Evolutionary conservation across 768 basidiomycete species (phyloP), one percentile per base, ranked within the genome.

Genomic region (Suillus fuscotomentosus): DNA sequence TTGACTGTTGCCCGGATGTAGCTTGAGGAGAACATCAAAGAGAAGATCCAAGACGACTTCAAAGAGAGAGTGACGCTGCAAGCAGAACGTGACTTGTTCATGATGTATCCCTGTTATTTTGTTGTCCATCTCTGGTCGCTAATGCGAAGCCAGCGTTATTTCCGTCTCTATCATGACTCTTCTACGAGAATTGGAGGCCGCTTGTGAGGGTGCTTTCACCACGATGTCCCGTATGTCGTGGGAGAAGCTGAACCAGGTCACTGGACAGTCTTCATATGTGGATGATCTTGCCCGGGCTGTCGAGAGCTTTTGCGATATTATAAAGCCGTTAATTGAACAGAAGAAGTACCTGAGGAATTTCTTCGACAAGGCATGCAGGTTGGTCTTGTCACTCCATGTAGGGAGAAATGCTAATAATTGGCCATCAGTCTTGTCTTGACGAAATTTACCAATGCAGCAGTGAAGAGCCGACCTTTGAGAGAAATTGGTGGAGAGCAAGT

Each of bases 401-500:
- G 22, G 41, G 34, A 31, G 42, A 41, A 5, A 41, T 57, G 43
- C 59, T 34, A 24, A 50, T 22, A 39, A 45, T 13, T 65, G 61
- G 65, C 48, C 31, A 36, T 41, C 27, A 97, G 95, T 57, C 80
- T 97, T 43, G 79, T 98, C 41, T 78, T 98, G 45, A 87, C 88
- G 41, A 91, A 92, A 63, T 98, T 99, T 70, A 97, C 94, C 0
- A 91, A 92, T 69, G 85, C 91, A 0, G 81, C 98, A 41, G 95
- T 99, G 22, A 89, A 88, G 75, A 96, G 95, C 73, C 82, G 95
- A 48, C 97, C 97, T 5, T 77, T 99, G 68, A 87, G 89, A 72
- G 95, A 97, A 75, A 91, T 92, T 41, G 96, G 97, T 7, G 97
- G 97, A 5, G 97, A 99, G 77, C 97, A 99, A 85, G 92, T 91